Evolutionary conservation across 2,329 filamentous ascomycete species (phyloP), one percentile per base, ranked within the genome.

Genomic region (Cordyceps fumosorosea): DNA sequence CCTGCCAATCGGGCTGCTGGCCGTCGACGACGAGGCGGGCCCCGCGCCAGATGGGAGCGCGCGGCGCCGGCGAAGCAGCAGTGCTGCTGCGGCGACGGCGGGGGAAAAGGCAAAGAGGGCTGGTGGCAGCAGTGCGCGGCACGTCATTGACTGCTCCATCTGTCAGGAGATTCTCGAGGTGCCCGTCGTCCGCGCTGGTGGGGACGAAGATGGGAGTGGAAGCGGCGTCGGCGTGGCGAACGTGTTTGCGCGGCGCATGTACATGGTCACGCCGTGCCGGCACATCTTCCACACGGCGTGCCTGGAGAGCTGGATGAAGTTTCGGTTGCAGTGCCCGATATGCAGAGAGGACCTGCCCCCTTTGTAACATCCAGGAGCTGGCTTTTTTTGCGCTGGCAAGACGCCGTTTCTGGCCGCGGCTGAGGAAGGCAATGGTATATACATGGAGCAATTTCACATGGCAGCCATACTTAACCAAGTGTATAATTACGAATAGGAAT

Each of bases 191-290:
- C 53, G 60, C 37, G 81, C 81, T 56, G 80, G 83, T 1, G 83
- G 81, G 11, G 80, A 80, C 47, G 80, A 81, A 50, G 81, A 83
- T 11, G 74, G 74, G 8, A 16, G 18, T 0, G 82, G 84, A 0
- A 82, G 84, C 37, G 81, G 82, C 11, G 74, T 75, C 0, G 82
- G 84, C 40, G 82, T 87, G 63, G 78, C 85, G 0, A 87, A 87
- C 34, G 84, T 96, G 61, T 80, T 98, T 67, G 89, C 90, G 37
- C 81, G 93, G 64, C 84, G 93, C 56, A 81, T 84, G 68, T 98
- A 98, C 76, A 99, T 99, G 95, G 91, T 98, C 24, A 99, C 95
- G 62, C 95, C 95, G 54, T 99, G 95, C 74, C 81, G 93, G 61
- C 95, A 99, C 77, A 92, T 98, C 55, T 99, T 99, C 73, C 95